Percentiles rank a stretch among this genome's conserved stretches.
Evolutionary conservation across 352 stramenopile genomes (phyloP).

Genomic region (Phytopythium montanum): DNA sequence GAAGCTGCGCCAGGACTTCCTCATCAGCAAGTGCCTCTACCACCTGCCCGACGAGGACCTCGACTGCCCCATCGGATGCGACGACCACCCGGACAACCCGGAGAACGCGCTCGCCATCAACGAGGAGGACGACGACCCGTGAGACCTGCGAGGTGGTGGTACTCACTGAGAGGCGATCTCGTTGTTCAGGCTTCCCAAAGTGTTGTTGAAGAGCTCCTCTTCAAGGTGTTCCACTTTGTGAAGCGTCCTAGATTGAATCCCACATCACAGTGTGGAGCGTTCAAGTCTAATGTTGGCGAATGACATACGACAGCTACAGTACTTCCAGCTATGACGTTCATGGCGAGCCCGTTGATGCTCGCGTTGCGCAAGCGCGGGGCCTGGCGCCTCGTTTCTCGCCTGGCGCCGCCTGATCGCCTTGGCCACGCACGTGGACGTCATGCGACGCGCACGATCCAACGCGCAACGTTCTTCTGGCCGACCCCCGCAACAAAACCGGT

Average conservation of each 20-base stretch:
- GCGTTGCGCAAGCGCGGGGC: not conserved
- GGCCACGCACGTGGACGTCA: not conserved
- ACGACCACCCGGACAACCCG: slow-evolving; percentile 26
- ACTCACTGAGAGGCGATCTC: too few relatives aligned
- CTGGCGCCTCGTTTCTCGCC: not conserved
- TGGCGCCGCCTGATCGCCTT: not conserved
- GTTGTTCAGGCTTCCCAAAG: too few relatives aligned
- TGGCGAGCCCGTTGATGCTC: too few relatives aligned
- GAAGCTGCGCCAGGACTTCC: slow-evolving; percentile 73
- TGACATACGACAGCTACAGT: not conserved
- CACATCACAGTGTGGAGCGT: too few relatives aligned
- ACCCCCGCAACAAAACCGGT: slow-evolving; percentile 1
- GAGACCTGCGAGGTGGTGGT: not conserved
- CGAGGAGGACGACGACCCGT: slow-evolving; percentile 44
- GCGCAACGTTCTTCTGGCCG: too few relatives aligned
- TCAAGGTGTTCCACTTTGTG: too few relatives aligned
- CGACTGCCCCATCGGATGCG: slow-evolving; percentile 26
- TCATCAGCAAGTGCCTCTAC: slow-evolving; percentile 86
- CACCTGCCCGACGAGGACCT: slow-evolving; percentile 77
- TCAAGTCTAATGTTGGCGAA: too few relatives aligned
- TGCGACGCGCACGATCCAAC: slow-evolving; percentile 1
- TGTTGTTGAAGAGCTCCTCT: too few relatives aligned
- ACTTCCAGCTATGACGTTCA: not conserved
- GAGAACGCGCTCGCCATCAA: slow-evolving; percentile 53
- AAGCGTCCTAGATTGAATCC: too few relatives aligned